phyloP scores from a whole-genome alignment of 2,329 filamentous ascomycete genomes.

The Proliferodiscus dingleyae region DNA sequence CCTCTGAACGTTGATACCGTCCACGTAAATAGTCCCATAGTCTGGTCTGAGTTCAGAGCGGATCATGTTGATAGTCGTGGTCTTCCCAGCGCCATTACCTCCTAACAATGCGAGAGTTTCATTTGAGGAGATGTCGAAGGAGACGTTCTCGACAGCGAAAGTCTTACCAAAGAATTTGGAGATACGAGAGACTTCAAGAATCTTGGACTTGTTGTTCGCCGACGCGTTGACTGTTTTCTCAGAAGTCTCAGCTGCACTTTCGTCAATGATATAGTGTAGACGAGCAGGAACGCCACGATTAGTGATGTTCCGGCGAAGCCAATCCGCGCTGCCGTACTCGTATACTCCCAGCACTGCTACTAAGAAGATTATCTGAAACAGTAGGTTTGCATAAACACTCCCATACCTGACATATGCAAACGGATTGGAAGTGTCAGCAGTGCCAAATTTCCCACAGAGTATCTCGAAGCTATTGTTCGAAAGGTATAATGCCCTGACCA shows the following conservation, averaged over 20 bases:
- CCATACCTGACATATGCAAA: constrained; percentile 25
- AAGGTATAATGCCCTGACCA: constrained; percentile 53
- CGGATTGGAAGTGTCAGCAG: constrained; percentile 14
- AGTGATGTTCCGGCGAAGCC: constrained; percentile 20
- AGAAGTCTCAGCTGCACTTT: constrained; percentile 1
- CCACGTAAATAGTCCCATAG: constrained; percentile 55
- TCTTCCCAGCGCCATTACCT: constrained; percentile 63
- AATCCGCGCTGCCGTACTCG: constrained; percentile 27
- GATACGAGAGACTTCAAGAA: constrained; percentile 58
- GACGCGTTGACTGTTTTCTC: constrained; percentile 29
- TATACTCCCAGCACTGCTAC: constrained; percentile 15
- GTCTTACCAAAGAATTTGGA: constrained; percentile 56
- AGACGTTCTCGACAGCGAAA: constrained; percentile 58
- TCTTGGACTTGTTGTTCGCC: constrained; percentile 30
- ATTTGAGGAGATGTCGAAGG: constrained; percentile 54
- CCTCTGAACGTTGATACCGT: constrained; percentile 47
- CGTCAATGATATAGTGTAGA: constrained; percentile 24
- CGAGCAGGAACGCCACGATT: constrained; percentile 19
- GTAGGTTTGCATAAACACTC: constrained; percentile 22
- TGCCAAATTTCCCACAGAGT: constrained; percentile 24
- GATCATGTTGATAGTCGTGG: constrained; percentile 61
- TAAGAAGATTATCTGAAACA: constrained; percentile 26
- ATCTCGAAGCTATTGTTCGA: constrained; percentile 29
- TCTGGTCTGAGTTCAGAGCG: constrained; percentile 56
- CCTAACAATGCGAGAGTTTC: constrained; percentile 62